These are phyloP conservation scores for Diutina rugosa DNA, from an alignment of 1,139 yeast genomes.

Conservation along the genomic window DNA sequence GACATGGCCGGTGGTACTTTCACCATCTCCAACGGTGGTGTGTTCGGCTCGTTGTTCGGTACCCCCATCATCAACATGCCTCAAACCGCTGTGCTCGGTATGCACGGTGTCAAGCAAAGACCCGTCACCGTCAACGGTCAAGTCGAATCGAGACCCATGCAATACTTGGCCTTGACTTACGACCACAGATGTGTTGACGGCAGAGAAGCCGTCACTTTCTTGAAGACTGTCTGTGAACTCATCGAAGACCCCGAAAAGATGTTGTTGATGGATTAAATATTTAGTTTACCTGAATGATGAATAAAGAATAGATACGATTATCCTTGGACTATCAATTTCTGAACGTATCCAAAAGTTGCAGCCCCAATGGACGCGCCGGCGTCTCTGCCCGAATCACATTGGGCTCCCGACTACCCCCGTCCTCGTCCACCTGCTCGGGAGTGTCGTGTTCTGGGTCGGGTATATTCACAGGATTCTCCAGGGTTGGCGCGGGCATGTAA, in stretches of 20 bases:
- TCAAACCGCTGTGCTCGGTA: slow-evolving; percentile 95
- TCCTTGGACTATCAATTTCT: slow-evolving; percentile 14
- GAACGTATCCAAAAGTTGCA: slow-evolving; percentile 47
- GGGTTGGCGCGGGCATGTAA: slow-evolving; percentile 11
- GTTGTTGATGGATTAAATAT: slow-evolving; percentile 36
- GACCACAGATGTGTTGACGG: slow-evolving; percentile 98
- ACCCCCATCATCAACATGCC: slow-evolving; percentile 98
- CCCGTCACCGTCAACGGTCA: slow-evolving; percentile 86
- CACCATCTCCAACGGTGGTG: slow-evolving; percentile 99
- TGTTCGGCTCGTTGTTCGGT: slow-evolving; percentile 94
- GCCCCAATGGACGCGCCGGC: slow-evolving; percentile 46
- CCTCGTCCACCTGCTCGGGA: slow-evolving; percentile 8
- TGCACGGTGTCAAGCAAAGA: slow-evolving; percentile 96
- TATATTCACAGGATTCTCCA: neutral
- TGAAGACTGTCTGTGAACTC: slow-evolving; percentile 90
- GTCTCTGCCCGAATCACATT: slow-evolving; percentile 30
- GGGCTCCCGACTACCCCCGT: slow-evolving; percentile 7
- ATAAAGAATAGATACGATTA: neutral
- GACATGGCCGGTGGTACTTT: slow-evolving; percentile 99
- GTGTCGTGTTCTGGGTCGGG: slow-evolving; percentile 13
- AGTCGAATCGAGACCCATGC: slow-evolving; percentile 97
- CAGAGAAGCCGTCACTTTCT: slow-evolving; percentile 96
- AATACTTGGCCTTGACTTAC: slow-evolving; percentile 97
- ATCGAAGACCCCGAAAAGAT: slow-evolving; percentile 99
- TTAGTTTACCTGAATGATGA: neutral